These are phyloP conservation scores for Pythium aquatile DNA, from an alignment of 352 stramenopile species.

Conservation along the genomic window DNA sequence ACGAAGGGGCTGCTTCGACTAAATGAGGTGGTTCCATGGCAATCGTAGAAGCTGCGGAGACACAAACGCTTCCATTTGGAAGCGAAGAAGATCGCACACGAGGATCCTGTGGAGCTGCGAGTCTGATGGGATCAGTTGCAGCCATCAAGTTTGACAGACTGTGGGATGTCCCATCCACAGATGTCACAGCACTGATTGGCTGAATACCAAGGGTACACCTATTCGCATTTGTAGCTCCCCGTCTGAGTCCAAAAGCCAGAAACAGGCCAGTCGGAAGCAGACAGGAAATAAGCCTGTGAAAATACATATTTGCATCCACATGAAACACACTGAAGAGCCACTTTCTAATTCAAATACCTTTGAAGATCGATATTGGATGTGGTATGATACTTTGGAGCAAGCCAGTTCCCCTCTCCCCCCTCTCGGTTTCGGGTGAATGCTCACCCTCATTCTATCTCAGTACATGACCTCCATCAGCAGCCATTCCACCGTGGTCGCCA, in stretches of 20 bases:
- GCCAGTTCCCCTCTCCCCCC: neutral
- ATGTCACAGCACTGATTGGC: slow-evolving; percentile 11
- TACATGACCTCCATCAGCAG: neutral
- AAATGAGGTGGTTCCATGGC: slow-evolving; percentile 32
- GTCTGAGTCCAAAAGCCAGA: slow-evolving; percentile 20
- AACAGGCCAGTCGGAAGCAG: neutral
- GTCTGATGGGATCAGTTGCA: slow-evolving; percentile 10
- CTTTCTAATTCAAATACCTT: neutral
- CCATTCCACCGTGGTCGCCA: neutral
- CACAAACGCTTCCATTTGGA: neutral
- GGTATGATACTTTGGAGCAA: neutral
- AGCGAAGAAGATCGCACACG: neutral
- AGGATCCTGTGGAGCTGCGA: neutral
- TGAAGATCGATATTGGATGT: slow-evolving; percentile 1
- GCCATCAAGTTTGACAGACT: slow-evolving; percentile 13
- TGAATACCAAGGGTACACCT: slow-evolving; percentile 9
- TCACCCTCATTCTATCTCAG: neutral
- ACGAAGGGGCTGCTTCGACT: slow-evolving; percentile 39
- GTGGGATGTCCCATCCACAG: slow-evolving; percentile 20
- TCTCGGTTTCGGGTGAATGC: neutral
- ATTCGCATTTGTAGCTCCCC: slow-evolving; percentile 17
- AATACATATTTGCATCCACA: too few relatives aligned
- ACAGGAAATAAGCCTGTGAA: neutral
- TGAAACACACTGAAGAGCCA: too few relatives aligned
- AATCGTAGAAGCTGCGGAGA: neutral